These are phyloP conservation scores for Pseudotulostoma volvatum DNA, from an alignment of 495 filamentous ascomycete genomes.

Conservation along the genomic window DNA sequence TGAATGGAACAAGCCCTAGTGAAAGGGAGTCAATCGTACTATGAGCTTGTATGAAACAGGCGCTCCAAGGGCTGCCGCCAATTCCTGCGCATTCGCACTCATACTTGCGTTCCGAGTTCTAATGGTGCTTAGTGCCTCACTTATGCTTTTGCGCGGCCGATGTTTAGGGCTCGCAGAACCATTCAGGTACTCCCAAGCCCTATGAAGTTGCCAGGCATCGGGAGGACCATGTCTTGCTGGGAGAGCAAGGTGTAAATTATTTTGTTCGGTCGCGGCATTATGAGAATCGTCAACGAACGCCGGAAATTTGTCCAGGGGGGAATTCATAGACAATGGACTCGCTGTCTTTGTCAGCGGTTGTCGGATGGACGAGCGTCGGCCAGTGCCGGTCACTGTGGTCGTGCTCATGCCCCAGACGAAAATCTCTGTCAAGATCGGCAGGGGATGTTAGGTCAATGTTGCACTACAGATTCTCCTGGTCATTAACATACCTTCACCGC, in stretches of 20 bases:
- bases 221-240: conserved; percentile 19
- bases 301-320: conserved; percentile 29
- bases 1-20: neutral
- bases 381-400: conserved; percentile 28
- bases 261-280: conserved; percentile 14
- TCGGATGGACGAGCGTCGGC: conserved; percentile 26
- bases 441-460: conserved; percentile 2
- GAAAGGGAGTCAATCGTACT: conserved; percentile 35
- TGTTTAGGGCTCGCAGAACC: conserved; percentile 40
- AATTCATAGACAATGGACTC: conserved; percentile 19
- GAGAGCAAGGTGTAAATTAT: conserved; percentile 11
- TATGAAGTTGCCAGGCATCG: conserved; percentile 26
- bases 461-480: neutral
- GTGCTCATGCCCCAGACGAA: conserved; percentile 21
- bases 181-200: conserved; percentile 21
- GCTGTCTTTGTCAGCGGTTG: conserved; percentile 17
- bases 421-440: conserved; percentile 1
- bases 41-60: conserved; percentile 76
- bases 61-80: conserved; percentile 78
- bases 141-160: conserved; percentile 63
- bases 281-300: conserved; percentile 22
- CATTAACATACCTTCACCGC: neutral
- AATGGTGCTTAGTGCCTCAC: conserved; percentile 69
- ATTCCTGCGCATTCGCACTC: conserved; percentile 80
- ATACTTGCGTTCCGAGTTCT: conserved; percentile 63